Evolutionary conservation across 768 basidiomycete genomes (phyloP), one percentile per base, ranked within the genome.

Genomic region (Hemileccinum rubropunctum): DNA sequence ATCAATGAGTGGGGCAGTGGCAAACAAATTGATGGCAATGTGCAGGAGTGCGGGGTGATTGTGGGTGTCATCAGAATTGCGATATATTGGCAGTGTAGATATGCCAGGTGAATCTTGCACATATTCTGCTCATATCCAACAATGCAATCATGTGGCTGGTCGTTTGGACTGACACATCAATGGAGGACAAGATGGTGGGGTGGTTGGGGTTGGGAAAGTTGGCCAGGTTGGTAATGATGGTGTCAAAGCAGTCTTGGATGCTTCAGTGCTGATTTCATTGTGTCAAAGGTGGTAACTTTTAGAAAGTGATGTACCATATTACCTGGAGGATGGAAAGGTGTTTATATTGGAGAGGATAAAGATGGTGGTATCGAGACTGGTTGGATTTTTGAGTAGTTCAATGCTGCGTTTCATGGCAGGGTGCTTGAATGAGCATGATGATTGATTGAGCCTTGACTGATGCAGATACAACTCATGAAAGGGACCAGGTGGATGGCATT

Each of bases 391-490:
- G 53, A 95, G 76, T 3, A 75, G 76, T 20, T 76, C 81, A n/a
- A 95, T 83, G n/a, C 80, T 92, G 20, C 95, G 88, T 51, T 83
- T 77, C 93, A 98, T 97, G 5, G 94, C 97, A 4, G 97, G 97
- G 65, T 99, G 97, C 95, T 99, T 63, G 4, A 37, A 43, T 44
- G 17, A 33, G 33, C 27, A 30, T 9, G 14, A 17, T 12, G 26
- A 7, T 34, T 15, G 40, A 36, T 27, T 5, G 6, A 23, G 9
- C 15, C 20, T 9, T 12, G 30, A 43, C 13, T 18, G 27, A 21
- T 2, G 4, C 3, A 9, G 15, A 30, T 18, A 6, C 12, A 30
- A 59, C 90, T 57, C 51, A 95, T 97, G 60, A 95, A 89, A 3
- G 97, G 97, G 75, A 95, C 84, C 50, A 78, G 80, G 44, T 80